phyloP scores from a whole-genome alignment of 2,329 filamentous ascomycete genomes.

The Xylaria arbuscula region DNA sequence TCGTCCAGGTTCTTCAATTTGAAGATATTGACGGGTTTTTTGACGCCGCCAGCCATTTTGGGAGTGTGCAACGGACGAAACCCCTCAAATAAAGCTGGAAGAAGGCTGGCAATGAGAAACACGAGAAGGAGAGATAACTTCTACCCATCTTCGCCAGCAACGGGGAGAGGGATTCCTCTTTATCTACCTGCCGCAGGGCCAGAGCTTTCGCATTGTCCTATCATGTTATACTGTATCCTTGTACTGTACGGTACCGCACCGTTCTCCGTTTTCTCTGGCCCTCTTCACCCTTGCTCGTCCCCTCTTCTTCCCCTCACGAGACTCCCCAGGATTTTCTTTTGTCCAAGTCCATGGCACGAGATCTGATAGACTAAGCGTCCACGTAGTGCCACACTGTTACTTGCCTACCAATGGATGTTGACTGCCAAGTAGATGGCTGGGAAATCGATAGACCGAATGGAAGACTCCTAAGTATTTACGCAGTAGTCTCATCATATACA shows the following conservation, averaged over 20 bases:
- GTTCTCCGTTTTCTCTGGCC: background rate
- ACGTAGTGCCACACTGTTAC: background rate
- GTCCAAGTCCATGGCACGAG: background rate
- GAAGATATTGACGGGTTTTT: constrained; percentile 67
- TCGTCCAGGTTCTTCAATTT: constrained; percentile 71
- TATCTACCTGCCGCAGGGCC: constrained; percentile 8
- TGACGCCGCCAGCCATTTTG: constrained; percentile 49
- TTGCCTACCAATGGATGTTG: background rate
- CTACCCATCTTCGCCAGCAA: constrained; percentile 1
- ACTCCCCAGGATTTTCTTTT: background rate
- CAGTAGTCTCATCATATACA: too few species aligned
- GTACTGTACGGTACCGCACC: background rate
- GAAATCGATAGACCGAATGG: too few species aligned
- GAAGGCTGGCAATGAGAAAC: background rate
- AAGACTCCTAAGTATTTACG: too few species aligned
- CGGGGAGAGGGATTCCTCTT: constrained; percentile 9
- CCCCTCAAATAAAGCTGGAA: constrained; percentile 1
- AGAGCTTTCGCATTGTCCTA: constrained; percentile 7
- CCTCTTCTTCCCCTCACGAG: constrained; percentile 27
- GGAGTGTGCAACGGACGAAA: background rate
- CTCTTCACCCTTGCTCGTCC: constrained; percentile 12
- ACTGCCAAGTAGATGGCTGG: too few species aligned
- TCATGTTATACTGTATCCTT: background rate
- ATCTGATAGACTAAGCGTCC: background rate
- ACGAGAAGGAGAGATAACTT: background rate